Evolutionary conservation across 306 rosid genomes (phyloP), one percentile per base, ranked within the genome.

Genomic region (Trifolium dubium): DNA sequence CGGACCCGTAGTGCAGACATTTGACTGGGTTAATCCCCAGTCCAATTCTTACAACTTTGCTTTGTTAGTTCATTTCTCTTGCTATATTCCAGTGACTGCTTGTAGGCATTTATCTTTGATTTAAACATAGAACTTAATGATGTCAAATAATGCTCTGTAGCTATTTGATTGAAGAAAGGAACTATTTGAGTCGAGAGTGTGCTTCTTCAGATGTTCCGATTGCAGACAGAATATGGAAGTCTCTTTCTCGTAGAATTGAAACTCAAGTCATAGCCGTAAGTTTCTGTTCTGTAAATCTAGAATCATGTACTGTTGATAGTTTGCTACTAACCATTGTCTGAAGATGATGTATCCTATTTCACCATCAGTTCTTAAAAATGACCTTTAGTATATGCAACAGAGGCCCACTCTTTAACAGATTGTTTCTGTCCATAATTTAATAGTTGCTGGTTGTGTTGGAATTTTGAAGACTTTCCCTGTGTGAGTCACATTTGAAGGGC

Each of bases 151-250:
- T 80, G 43, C 65, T 64, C 8, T 82, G 89, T 70, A 95, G 99
- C 71, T 95, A 72, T 86, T 60, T 95, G 86, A 76, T 68, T 69
- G 89, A 87, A 77, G 99, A 95, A 83, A 87, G 83, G 93, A 71
- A 68, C 84, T 89, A 88, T 73, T 79, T 88, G 88, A 76, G 54
- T 65, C 75, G 6, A 63, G 87, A 86, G 69, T 75, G 58, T 54
- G 39, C 64, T 47, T 67, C 73, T 60, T 83, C 88, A 43, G 90
- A 92, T 86, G 82, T 85, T 77, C 89, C 97, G 0, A 79, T 95
- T 66, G 87, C 88, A 1, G 79, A 86, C 69, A 79, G 75, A 65
- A 79, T 89, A 85, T 90, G 99, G 98, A 84, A 81, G 78, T 23
- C 78, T 43, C 92, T 95, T 70, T 78, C 98, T 64, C 86, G 89